phyloP scores from a whole-genome alignment of 148 eudicot species.

The Diospyros lotus region DNA sequence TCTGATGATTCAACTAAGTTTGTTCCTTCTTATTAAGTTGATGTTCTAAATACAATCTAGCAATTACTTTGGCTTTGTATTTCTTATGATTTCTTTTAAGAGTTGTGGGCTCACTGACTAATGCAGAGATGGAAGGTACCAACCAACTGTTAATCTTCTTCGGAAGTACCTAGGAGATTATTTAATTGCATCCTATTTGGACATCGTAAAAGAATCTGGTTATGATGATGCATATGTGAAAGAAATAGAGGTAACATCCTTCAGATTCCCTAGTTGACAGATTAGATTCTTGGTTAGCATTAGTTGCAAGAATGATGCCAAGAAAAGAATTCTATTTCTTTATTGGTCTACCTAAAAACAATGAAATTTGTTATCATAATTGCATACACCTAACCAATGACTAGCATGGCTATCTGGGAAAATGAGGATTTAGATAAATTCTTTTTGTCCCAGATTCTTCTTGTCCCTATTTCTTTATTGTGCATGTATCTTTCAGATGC shows the following conservation, averaged over 20 bases:
- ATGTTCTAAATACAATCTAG: background rate
- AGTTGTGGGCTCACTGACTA: constrained; percentile 6
- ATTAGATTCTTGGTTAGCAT: background rate
- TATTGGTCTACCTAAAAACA: background rate
- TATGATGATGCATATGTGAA: constrained; percentile 66
- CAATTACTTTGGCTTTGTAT: background rate
- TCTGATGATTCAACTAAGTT: constrained; percentile 73
- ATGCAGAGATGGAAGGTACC: constrained; percentile 72
- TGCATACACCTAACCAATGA: background rate
- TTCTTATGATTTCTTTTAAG: background rate
- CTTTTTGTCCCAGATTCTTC: background rate
- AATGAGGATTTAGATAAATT: background rate
- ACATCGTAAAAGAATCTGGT: constrained; percentile 71
- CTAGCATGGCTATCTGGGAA: no score
- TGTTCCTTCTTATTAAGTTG: constrained; percentile 19
- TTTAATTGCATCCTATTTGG: constrained; percentile 81
- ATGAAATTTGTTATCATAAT: constrained; percentile 1
- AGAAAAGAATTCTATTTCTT: background rate
- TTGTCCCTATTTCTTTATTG: background rate
- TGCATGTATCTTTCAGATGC: background rate
- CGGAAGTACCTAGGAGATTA: constrained; percentile 93
- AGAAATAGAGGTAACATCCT: constrained; percentile 73
- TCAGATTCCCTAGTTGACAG: constrained; percentile 5
- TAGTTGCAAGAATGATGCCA: background rate
- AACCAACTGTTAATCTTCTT: constrained; percentile 50